Evolutionary conservation across 2,329 filamentous ascomycete species (phyloP).

Genomic region (Cladophialophora exuberans): DNA sequence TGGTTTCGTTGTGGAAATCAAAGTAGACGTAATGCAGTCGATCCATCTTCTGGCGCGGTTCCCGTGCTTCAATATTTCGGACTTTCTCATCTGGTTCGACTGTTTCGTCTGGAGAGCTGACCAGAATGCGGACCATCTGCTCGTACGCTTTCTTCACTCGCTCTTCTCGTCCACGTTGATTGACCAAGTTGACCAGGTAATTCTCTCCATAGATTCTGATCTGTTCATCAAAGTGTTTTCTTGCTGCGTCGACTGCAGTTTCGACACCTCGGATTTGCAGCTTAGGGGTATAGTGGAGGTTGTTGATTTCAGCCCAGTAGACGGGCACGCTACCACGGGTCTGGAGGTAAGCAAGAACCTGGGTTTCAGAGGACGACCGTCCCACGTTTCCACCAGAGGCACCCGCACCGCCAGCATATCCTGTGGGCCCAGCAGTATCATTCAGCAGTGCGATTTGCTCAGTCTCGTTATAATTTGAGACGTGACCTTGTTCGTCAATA

Average conservation of each 20-base stretch:
- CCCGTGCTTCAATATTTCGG: conserved; percentile 63
- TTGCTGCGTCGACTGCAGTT: conserved; percentile 74
- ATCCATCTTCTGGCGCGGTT: conserved; percentile 68
- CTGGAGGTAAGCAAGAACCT: conserved; percentile 93
- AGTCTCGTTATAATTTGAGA: conserved; percentile 99
- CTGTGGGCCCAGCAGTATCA: conserved; percentile 73
- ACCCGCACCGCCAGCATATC: conserved; percentile 75
- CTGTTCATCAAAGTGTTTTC: conserved; percentile 90
- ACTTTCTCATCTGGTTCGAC: conserved; percentile 77
- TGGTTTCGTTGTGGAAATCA: conserved; percentile 97
- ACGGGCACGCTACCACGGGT: conserved; percentile 94
- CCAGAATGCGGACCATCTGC: conserved; percentile 77
- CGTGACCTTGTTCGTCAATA: conserved; percentile 88
- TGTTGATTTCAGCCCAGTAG: conserved; percentile 96
- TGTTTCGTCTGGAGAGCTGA: conserved; percentile 69
- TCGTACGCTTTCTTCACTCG: conserved; percentile 93
- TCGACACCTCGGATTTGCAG: conserved; percentile 86
- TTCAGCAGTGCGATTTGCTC: conserved; percentile 92
- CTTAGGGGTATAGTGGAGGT: conserved; percentile 85
- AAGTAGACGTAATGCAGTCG: conserved; percentile 96
- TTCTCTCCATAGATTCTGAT: conserved; percentile 94
- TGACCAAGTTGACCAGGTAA: conserved; percentile 95
- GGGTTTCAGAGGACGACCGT: conserved; percentile 70
- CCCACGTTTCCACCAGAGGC: conserved; percentile 74
- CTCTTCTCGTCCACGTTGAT: conserved; percentile 90